Evolutionary conservation across 768 basidiomycete genomes (phyloP), one percentile per base, ranked within the genome.

Genomic region (Termitomyces sp.): DNA sequence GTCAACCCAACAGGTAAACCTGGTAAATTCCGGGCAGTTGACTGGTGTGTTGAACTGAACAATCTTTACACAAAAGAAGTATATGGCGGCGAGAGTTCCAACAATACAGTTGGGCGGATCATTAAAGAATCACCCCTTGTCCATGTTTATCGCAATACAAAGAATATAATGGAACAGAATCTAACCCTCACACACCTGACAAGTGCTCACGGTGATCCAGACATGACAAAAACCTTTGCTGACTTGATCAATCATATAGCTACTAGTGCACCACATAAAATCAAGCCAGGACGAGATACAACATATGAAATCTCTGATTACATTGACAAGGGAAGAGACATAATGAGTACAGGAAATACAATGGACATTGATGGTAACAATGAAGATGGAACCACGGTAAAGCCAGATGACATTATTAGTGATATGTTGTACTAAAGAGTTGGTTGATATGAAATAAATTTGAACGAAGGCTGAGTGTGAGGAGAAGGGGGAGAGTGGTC

Each of bases 11-110:
- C 69, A 0, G 76, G 78, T 0, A 66, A 68, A 38, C 50, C 57
- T 8, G 64, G 67, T 3, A 58, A 60, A 0, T 81, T 72, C 36
- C 60, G 69, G 1, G 70, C 66, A 0, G 64, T 77, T 3, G 78
- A 79, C 51, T 80, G 77, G 77, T 53, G 72, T 10, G 64, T 76
- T 1, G 77, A 82, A 58, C 65, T 73, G 2, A 73, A 78, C 30
- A 80, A 80, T 57, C 68, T 79, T 1, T 77, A 71, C n/a, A 77
- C 69, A 4, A 81, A 79, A 67, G 77, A 76, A 14, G 23, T 28
- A 47, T 5, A 77, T 61, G 71, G 70, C 0, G 75, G 75, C 0
- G 67, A 69, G 8, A 69, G 63, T 4, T 73, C 74, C 1, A 79
- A 77, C 57, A 66, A 67, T 26, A 74, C 67, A 2, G 68, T 70